Percentiles rank a stretch among this genome's conserved stretches.
These are phyloP conservation scores for Prunella vulgaris DNA, from an alignment of 257 asterid genomes.

Conservation along the genomic window DNA sequence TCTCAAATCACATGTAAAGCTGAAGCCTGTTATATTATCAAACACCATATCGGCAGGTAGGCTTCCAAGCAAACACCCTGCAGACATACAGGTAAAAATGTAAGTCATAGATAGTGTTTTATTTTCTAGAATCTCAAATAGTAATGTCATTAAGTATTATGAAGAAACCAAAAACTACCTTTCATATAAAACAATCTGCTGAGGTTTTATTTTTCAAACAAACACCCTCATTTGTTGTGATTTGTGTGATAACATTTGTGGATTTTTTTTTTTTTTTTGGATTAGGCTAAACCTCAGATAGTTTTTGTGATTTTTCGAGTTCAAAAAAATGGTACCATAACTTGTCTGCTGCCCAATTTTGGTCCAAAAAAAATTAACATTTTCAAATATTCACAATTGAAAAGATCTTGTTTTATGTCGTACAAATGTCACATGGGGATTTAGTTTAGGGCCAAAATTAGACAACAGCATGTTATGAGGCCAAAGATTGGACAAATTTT, in stretches of 20 bases:
- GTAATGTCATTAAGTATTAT: background rate
- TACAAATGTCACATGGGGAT: background rate
- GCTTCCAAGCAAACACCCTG: slow-evolving; percentile 92
- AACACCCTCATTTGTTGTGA: background rate
- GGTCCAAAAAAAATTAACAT: background rate
- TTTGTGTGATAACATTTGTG: no score
- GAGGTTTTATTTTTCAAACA: background rate
- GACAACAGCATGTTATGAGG: background rate
- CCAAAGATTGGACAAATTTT: background rate
- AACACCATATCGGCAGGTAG: slow-evolving; percentile 79
- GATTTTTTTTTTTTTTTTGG: background rate
- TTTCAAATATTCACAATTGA: background rate
- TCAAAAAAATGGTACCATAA: background rate
- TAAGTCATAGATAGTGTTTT: background rate
- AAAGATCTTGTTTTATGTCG: background rate
- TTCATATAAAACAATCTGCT: background rate
- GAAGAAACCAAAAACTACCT: background rate
- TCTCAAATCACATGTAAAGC: slow-evolving; percentile 82
- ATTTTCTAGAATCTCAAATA: background rate
- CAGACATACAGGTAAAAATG: slow-evolving; percentile 17
- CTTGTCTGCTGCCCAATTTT: background rate
- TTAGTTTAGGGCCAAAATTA: background rate
- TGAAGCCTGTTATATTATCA: slow-evolving; percentile 79
- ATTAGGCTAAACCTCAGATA: background rate
- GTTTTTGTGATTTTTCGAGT: background rate